These are phyloP conservation scores for Firmiana major DNA, from an alignment of 345 rosid genomes.

Conservation along the genomic window DNA sequence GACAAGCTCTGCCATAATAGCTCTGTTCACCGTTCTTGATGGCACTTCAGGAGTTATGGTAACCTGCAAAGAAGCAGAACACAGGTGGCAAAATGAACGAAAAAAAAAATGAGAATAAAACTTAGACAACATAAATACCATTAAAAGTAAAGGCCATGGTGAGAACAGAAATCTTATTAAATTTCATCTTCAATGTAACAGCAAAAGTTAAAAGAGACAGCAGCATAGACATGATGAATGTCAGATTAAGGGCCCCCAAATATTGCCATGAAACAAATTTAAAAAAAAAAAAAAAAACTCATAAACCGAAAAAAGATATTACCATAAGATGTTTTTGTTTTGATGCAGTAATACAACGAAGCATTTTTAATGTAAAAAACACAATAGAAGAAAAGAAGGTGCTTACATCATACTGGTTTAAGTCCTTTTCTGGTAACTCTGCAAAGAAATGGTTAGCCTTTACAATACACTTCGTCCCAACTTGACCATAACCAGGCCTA, in stretches of 20 bases:
- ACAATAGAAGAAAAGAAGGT: constrained; percentile 6
- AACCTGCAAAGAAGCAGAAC: constrained; percentile 63
- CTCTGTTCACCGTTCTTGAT: constrained; percentile 81
- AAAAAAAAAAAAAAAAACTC: background rate
- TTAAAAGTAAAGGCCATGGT: no score
- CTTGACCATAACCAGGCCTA: constrained; percentile 85
- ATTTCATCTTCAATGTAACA: constrained; percentile 33
- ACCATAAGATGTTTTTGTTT: background rate
- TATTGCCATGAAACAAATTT: constrained; percentile 21
- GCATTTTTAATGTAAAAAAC: constrained; percentile 11
- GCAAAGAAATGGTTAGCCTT: constrained; percentile 98
- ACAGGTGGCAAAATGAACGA: constrained; percentile 26
- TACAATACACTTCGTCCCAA: constrained; percentile 90
- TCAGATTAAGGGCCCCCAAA: constrained; percentile 38
- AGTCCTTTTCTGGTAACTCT: constrained; percentile 85
- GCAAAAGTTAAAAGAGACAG: constrained; percentile 21
- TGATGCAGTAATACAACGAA: constrained; percentile 8
- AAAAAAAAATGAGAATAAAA: constrained; percentile 46
- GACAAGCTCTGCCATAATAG: constrained; percentile 91
- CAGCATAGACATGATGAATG: constrained; percentile 23
- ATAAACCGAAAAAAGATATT: no score
- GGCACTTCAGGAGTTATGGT: constrained; percentile 92
- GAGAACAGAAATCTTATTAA: constrained; percentile 29
- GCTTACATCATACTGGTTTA: constrained; percentile 94
- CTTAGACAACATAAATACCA: constrained; percentile 30